A percentile compares a stretch with the other conserved stretches of the same genome.
phyloP scores from a whole-genome alignment of 2,329 filamentous ascomycete genomes.

The Metarhizium guizhouense region DNA sequence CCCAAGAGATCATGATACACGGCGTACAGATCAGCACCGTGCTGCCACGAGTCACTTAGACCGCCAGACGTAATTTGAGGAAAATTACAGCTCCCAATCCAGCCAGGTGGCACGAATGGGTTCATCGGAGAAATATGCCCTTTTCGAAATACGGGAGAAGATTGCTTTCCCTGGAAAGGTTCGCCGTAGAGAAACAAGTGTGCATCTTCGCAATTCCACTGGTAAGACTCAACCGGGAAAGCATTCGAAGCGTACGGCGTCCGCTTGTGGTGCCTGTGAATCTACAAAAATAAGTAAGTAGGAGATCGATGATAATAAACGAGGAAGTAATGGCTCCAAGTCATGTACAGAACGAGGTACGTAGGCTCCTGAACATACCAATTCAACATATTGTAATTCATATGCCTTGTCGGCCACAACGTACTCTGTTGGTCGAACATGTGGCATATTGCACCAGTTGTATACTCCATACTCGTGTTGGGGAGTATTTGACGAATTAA shows the following conservation, averaged over 20 bases:
- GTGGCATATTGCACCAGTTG: constrained; percentile 85
- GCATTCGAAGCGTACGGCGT: constrained; percentile 72
- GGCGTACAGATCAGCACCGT: constrained; percentile 67
- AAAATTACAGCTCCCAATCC: constrained; percentile 68
- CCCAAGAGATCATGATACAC: constrained; percentile 63
- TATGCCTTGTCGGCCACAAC: constrained; percentile 43
- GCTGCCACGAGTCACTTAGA: constrained; percentile 64
- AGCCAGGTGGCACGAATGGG: constrained; percentile 57
- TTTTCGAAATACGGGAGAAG: constrained; percentile 56
- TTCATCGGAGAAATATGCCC: constrained; percentile 54
- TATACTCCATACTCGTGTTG: constrained; percentile 52
- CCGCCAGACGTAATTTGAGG: constrained; percentile 69
- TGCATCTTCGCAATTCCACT: constrained; percentile 64
- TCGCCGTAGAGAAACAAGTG: constrained; percentile 62
- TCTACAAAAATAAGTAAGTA: constrained; percentile 27
- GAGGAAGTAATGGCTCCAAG: not conserved
- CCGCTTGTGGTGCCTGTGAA: constrained; percentile 78
- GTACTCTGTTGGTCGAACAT: constrained; percentile 63
- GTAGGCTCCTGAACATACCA: constrained; percentile 36
- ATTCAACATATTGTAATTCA: constrained; percentile 64
- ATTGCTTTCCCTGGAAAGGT: constrained; percentile 38
- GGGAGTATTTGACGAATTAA: constrained; percentile 55
- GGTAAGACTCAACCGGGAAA: constrained; percentile 64
- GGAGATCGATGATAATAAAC: not conserved
- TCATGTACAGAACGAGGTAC: not conserved